Evolutionary conservation across 2,329 filamentous ascomycete genomes (phyloP), one percentile per base, ranked within the genome.

Genomic region (Aspergillus luchuensis): DNA sequence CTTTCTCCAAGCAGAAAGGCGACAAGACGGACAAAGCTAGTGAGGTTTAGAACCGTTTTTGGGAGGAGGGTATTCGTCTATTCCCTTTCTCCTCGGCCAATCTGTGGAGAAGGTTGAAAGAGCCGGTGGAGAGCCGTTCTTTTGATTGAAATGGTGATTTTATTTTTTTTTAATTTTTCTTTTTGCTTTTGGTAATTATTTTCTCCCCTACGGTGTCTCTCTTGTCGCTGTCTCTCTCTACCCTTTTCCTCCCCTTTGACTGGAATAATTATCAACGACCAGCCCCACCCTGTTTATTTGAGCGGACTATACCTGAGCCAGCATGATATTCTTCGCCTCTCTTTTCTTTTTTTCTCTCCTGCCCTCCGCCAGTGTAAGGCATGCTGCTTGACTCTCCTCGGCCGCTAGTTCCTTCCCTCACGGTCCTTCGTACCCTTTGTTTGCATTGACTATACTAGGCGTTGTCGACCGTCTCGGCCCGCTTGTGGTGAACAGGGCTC

Each of bases 201-300:
- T 58, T 63, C 38, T 53, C 30, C 25, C 49, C 54, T 54, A 56
- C 21, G 39, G 45, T 56, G 41, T 38, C 56, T 13, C 33, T 36
- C 1, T 36, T 36, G 33, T 36, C 33, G 60, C 56, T 61, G 25
- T 28, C 63, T 50, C 28, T 41, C 47, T 60, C 62, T 56, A 50
- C 43, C 25, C 28, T 23, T 41, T 54, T 60, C 39, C 57, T 36
- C 17, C 21, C 39, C 48, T 50, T 59, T 47, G 19, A 53, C 60
- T 25, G 38, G n/a, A n/a, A 52, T 59, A 58, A 58, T 58, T 53
- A 56, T 57, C 54, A 52, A 50, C 50, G 49, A 59, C 57, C 39
- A 50, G 68, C 71, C 73, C 73, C 74, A 72, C 73, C 66, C 60
- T 36, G 66, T 71, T 71, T 69, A 66, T 68, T 67, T 69, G 64